Base-by-base conservation (phyloP, 768 basidiomycete genomes). In the Xerocomellus amylosporus region DNA sequence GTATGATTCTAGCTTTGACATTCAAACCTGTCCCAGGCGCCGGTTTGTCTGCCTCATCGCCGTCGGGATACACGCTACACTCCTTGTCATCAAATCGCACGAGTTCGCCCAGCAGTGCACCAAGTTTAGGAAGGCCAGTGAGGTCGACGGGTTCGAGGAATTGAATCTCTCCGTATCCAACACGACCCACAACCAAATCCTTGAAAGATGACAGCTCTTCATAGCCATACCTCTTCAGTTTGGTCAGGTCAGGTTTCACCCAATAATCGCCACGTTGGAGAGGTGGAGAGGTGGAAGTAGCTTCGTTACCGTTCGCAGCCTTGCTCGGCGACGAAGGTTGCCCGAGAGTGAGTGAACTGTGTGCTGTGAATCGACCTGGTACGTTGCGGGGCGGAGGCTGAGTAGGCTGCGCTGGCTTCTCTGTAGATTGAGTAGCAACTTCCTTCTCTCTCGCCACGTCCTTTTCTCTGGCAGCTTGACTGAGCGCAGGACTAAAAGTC, bases 21-120 rank as follows among this genome's bases (percentile, higher is more conserved):
- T 98, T 98, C 51, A 99, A 76, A 36, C 97, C 97, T 20, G 84
- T 77, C 15, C 94, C 93, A 20, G 85, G 80, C 10, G 84, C 79
- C 0, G 93, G 92, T 72, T 95, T 95, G 63, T 90, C 86, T 43
- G 80, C 82, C n/a, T 90, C 86, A 48, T 88, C 86, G 54, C 84
- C 84, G 56, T 96, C 94, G 1, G 93, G 92, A 70, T 99, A 98
- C 36, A 98, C 94, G 45, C 84, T 88, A 65, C 92, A 90, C 69
- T 95, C 93, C 77, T 90, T 90, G 69, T 93, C 87, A 55, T 90
- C 87, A 68, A 99, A 95, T 43, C 87, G 79, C 24, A 98, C 82
- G 54, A 93, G 80, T 53, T 86, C 84, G n/a, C 94, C 96, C 5
- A 93, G 77, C 31, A 99, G 82, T 37, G 87, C 85, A 8, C 85